Evolutionary conservation across 2,329 filamentous ascomycete species (phyloP), one percentile per base, ranked within the genome.

Genomic region (Hymenoscyphus albidus): DNA sequence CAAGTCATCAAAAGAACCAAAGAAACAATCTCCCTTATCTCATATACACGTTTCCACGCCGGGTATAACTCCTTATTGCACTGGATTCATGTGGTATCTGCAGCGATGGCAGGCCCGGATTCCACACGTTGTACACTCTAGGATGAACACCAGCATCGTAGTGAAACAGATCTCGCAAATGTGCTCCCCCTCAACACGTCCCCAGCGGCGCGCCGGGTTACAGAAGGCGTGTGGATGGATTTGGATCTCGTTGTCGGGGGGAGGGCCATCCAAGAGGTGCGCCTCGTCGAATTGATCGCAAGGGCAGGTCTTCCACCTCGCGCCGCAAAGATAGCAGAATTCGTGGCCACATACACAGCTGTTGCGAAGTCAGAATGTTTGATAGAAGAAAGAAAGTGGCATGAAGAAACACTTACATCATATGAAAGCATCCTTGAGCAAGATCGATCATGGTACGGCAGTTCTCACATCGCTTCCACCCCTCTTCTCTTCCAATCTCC

Each of bases 401-500:
- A 48, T 9, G 35, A 1, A 35, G 4, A 4, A 48, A n/a, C 18
- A 80, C 81, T 71, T 68, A 87, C 84, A 66, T 83, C 3, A 87
- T 87, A 61, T 87, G 85, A 60, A 82, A 77, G 65, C 85, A 87
- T 1, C 85, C 85, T 0, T 42, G n/a, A 0, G 70, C 38, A 0
- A 85, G 73, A 72, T 86, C 83, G 0, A 88, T 77, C 13, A 87
- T 40, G 0, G 75, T 65, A 1, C 67, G 69, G 67, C 85, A 88
- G 0, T 67, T 63, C 3, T 70, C 72, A 64, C 85, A 88, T 1
- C 79, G 75, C 70, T 83, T 80, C 85, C 85, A 88, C 0, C 78
- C 77, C 3, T 82, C 73, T 3, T 76, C 65, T 0, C 67, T 63
- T 0, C 82, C 83, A 0, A 81, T 58, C 0, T 71, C 62, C 0